Conservation (phyloP, 2,329 filamentous ascomycete species). For the Claviceps capensis region DNA sequence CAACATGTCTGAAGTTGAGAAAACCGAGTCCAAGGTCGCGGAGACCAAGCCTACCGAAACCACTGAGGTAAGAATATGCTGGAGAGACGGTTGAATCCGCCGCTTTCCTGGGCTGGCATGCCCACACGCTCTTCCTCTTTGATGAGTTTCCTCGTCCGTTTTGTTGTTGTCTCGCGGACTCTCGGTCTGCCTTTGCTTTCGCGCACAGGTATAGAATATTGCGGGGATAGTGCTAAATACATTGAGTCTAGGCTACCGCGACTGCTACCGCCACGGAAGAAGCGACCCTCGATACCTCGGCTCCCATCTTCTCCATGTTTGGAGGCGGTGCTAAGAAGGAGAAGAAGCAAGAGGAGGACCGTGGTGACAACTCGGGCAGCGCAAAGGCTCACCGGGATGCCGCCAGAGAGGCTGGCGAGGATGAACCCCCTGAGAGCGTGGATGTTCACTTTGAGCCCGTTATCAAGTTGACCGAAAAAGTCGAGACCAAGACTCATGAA, state of each 20-base stretch:
- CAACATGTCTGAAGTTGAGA: slow-evolving; percentile 37
- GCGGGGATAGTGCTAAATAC: neutral
- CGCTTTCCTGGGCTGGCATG: neutral
- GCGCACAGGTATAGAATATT: neutral
- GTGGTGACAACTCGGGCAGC: slow-evolving; percentile 77
- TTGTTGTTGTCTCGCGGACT: neutral
- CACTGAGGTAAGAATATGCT: slow-evolving; percentile 13
- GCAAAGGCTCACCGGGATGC: slow-evolving; percentile 63
- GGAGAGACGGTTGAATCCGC: neutral
- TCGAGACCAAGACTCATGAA: slow-evolving; percentile 96
- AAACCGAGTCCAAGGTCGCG: slow-evolving; percentile 28
- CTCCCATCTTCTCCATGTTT: slow-evolving; percentile 93
- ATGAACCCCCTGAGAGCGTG: slow-evolving; percentile 72
- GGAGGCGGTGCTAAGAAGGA: slow-evolving; percentile 95
- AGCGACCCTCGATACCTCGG: slow-evolving; percentile 32
- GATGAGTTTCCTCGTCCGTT: neutral
- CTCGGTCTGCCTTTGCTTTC: neutral
- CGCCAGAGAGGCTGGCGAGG: slow-evolving; percentile 46
- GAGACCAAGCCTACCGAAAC: slow-evolving; percentile 9
- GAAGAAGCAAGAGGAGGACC: slow-evolving; percentile 76
- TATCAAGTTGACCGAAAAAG: slow-evolving; percentile 88
- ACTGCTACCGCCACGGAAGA: slow-evolving; percentile 10
- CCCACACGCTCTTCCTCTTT: neutral
- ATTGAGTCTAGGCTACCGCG: slow-evolving; percentile 5
- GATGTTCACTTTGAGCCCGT: slow-evolving; percentile 97